Evolutionary conservation across 106 monocot species (phyloP).

Genomic region (Hemerocallis citrina): DNA sequence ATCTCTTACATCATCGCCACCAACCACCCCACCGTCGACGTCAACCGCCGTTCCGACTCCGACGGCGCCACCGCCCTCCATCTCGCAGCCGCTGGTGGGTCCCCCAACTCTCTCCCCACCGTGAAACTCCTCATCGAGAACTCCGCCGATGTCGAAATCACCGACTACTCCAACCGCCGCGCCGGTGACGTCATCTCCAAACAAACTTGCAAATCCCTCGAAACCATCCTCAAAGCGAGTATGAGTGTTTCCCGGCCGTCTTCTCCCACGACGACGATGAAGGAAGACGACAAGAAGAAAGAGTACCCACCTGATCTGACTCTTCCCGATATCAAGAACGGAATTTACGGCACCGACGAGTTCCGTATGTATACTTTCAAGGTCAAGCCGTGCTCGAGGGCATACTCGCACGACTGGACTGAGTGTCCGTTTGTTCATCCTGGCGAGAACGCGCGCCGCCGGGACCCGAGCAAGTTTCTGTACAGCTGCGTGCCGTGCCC

Average conservation of each 20-base stretch:
- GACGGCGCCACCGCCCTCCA: slow-evolving; percentile 53
- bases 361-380: slow-evolving; percentile 77
- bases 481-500: slow-evolving; percentile 72
- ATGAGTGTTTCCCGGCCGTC: slow-evolving; percentile 4
- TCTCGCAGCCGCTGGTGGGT: slow-evolving; percentile 35
- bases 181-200: slow-evolving; percentile 37
- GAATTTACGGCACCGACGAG: slow-evolving; percentile 64
- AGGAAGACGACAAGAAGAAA: slow-evolving; percentile 25
- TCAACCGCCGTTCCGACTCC: slow-evolving; percentile 20
- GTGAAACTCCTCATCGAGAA: slow-evolving; percentile 32
- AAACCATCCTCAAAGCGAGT: slow-evolving; percentile 27
- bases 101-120: slow-evolving; percentile 16
- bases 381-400: slow-evolving; percentile 60
- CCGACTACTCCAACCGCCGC: slow-evolving; percentile 25
- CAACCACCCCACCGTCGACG: slow-evolving; percentile 9
- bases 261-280: background rate
- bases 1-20: slow-evolving; percentile 21
- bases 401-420: slow-evolving; percentile 76
- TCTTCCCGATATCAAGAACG: slow-evolving; percentile 60
- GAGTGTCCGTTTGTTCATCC: slow-evolving; percentile 79
- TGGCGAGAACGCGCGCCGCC: slow-evolving; percentile 66
- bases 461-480: slow-evolving; percentile 47
- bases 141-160: slow-evolving; percentile 36
- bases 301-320: slow-evolving; percentile 51
- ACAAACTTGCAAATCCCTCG: slow-evolving; percentile 6